phyloP scores from a whole-genome alignment of 2,329 filamentous ascomycete genomes.

The Monosporascus sp. region DNA sequence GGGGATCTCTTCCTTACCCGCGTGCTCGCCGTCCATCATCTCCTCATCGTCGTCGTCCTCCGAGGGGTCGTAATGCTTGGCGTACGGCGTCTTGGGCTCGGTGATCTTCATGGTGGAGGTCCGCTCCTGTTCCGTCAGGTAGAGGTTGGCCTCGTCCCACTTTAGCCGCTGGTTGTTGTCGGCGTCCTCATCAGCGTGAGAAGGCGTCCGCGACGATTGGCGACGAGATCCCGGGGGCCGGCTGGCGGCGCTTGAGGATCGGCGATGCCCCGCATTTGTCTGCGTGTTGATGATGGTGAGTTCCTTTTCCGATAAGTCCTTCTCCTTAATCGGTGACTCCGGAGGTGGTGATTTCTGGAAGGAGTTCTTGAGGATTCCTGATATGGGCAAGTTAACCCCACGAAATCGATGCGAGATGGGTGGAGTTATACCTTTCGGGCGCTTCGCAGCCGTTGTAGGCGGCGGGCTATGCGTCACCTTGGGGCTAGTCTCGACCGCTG shows the following conservation, averaged over 20 bases:
- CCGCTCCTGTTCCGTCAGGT: constrained; percentile 93
- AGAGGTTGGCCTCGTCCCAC: constrained; percentile 98
- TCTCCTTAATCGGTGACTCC: constrained; percentile 43
- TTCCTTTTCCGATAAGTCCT: constrained; percentile 70
- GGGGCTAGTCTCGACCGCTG: constrained; percentile 22
- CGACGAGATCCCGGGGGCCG: constrained; percentile 63
- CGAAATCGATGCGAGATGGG: not conserved
- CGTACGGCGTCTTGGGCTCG: constrained; percentile 97
- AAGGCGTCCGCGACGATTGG: constrained; percentile 52
- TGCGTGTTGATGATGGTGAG: constrained; percentile 91
- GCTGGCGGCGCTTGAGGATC: constrained; percentile 70
- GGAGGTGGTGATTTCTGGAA: constrained; percentile 59
- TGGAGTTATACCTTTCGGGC: constrained; percentile 24
- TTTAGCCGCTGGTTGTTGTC: constrained; percentile 73
- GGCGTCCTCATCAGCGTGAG: constrained; percentile 42
- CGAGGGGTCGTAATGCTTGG: constrained; percentile 80
- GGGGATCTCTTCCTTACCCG: constrained; percentile 71
- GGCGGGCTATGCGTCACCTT: constrained; percentile 18
- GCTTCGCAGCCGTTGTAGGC: constrained; percentile 14
- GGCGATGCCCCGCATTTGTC: constrained; percentile 83
- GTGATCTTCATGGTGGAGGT: constrained; percentile 98
- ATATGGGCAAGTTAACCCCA: constrained; percentile 1
- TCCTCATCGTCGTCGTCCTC: constrained; percentile 81
- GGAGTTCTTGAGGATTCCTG: constrained; percentile 93
- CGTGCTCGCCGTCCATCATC: constrained; percentile 47